Evolutionary conservation across 306 rosid genomes (phyloP).

Genomic region (Quercus cerris): DNA sequence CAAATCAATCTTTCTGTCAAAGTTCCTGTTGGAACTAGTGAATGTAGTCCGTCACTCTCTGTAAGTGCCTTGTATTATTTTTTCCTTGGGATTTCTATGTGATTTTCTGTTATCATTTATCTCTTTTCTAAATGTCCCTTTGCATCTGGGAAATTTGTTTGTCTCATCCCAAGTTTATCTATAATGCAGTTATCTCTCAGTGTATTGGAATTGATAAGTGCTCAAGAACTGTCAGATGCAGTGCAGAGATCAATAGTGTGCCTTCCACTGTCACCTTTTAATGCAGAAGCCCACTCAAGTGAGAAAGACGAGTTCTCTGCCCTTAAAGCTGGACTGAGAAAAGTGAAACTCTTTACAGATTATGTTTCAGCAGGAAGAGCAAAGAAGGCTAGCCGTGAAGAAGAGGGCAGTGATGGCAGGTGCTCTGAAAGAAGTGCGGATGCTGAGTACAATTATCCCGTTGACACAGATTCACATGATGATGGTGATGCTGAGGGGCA

Average conservation of each 20-base stretch:
- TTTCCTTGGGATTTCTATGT: neutral
- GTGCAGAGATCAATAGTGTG: conserved; percentile 62
- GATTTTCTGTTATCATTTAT: neutral
- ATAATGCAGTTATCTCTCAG: conserved; percentile 66
- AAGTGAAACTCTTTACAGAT: conserved; percentile 77
- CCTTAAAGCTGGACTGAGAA: conserved; percentile 88
- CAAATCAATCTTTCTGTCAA: conserved; percentile 60
- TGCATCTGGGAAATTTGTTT: neutral
- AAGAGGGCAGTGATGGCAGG: conserved; percentile 84
- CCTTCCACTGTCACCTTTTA: conserved; percentile 42
- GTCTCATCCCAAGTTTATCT: neutral
- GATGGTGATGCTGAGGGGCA: conserved; percentile 68
- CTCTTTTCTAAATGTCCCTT: neutral
- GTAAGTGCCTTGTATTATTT: conserved; percentile 37
- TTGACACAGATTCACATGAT: conserved; percentile 83
- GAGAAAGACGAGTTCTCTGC: conserved; percentile 92
- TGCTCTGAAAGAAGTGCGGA: conserved; percentile 81
- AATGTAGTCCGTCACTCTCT: conserved; percentile 55
- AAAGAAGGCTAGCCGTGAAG: conserved; percentile 66
- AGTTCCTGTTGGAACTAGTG: conserved; percentile 39
- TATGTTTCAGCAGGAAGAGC: conserved; percentile 72
- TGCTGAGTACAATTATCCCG: conserved; percentile 84
- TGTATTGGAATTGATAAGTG: conserved; percentile 67
- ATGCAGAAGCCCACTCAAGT: conserved; percentile 46
- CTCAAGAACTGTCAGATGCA: conserved; percentile 58